Percentiles rank a stretch among this genome's conserved stretches.
Evolutionary conservation across 345 rosid genomes (phyloP).

Genomic region (Toxicodendron radicans): DNA sequence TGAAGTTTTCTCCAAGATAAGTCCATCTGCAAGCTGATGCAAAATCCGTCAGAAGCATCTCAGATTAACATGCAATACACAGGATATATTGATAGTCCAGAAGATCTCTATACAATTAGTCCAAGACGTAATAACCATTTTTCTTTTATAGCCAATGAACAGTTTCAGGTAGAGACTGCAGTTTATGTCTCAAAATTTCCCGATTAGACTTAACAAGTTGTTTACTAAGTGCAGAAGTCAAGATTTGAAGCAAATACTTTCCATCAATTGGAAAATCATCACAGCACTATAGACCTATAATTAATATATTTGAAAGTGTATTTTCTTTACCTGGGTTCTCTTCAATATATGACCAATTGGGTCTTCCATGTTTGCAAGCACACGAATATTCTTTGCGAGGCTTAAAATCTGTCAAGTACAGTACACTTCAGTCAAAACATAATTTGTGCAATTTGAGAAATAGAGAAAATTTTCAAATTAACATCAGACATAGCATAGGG

Average conservation of each 20-base stretch:
- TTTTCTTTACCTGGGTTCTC: conserved; percentile 78
- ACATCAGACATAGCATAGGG: background rate
- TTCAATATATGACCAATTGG: conserved; percentile 82
- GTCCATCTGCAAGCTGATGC: conserved; percentile 92
- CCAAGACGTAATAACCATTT: background rate
- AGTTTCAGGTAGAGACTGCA: background rate
- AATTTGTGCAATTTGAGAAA: conserved; percentile 5
- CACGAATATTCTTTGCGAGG: conserved; percentile 76
- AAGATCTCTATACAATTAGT: background rate
- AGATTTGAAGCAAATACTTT: background rate
- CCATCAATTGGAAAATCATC: background rate
- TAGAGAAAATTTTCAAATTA: background rate
- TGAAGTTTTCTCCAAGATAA: conserved; percentile 88
- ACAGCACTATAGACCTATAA: conserved; percentile 6
- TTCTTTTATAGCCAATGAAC: background rate
- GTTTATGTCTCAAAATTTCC: background rate
- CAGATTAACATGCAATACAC: background rate
- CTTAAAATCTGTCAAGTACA: conserved; percentile 55
- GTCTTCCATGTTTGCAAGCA: conserved; percentile 94
- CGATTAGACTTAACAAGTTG: background rate
- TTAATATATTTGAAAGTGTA: background rate
- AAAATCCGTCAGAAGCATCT: conserved; percentile 23
- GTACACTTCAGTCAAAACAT: conserved; percentile 17
- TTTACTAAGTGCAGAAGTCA: background rate
- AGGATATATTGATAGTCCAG: background rate